Conservation (phyloP, 1,284 basidiomycete species). For the Afroboletus lepidellus region DNA sequence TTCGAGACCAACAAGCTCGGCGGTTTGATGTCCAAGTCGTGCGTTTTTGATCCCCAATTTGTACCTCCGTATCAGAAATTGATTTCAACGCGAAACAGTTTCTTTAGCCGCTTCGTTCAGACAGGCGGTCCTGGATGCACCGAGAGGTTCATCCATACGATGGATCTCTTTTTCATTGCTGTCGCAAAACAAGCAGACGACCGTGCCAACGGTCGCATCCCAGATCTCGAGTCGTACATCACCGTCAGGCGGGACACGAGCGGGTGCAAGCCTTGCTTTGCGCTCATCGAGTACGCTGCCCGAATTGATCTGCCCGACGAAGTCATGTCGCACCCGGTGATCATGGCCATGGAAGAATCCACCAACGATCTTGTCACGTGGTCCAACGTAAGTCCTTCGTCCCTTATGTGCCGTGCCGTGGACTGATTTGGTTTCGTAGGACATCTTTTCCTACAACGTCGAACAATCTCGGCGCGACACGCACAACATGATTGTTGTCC, state of each 20-base stretch:
- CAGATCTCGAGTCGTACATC: conserved; percentile 59
- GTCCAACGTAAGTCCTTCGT: conserved; percentile 48
- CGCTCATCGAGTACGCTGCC: conserved; percentile 56
- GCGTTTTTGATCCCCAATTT: conserved; percentile 28
- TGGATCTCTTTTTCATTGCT: conserved; percentile 54
- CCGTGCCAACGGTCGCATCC: conserved; percentile 47
- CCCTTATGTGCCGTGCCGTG: background rate
- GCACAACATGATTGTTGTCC: conserved; percentile 59
- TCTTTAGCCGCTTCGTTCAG: conserved; percentile 49
- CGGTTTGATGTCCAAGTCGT: conserved; percentile 56
- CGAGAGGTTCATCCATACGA: conserved; percentile 54
- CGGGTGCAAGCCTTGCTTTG: conserved; percentile 61
- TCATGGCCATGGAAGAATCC: conserved; percentile 49
- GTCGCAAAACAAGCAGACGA: conserved; percentile 51
- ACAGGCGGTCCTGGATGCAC: conserved; percentile 52
- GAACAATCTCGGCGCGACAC: conserved; percentile 57
- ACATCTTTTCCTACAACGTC: conserved; percentile 62
- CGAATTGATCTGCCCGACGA: conserved; percentile 56
- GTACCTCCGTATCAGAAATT: conserved; percentile 1
- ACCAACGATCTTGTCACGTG: conserved; percentile 60
- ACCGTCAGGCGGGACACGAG: conserved; percentile 53
- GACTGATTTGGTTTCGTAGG: conserved; percentile 36
- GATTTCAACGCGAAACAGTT: conserved; percentile 35
- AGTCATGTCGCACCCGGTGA: conserved; percentile 51
- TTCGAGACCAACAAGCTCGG: conserved; percentile 50